Base-by-base conservation (phyloP, 2,329 filamentous ascomycete genomes). In the Chaetothyriales sp. region DNA sequence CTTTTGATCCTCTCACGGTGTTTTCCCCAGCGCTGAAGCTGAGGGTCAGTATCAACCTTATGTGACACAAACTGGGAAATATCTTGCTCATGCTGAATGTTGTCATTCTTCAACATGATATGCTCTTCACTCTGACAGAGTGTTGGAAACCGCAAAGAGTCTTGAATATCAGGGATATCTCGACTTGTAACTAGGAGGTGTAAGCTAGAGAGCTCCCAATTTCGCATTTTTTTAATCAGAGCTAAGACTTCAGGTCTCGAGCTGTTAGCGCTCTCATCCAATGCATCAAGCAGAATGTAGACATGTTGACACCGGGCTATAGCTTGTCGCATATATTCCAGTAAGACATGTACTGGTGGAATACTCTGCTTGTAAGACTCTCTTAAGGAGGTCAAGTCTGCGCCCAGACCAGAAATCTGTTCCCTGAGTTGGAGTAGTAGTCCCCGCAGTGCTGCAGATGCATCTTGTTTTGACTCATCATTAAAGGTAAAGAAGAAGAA, bases 401-500 rank as follows among this genome's bases (percentile, higher is more conserved):
- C 45, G 18, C 56, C 50, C 5, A 58, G 46, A 8, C 49, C 56
- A 43, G 46, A 15, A 5, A 55, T 40, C 51, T 44, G 44, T 15
- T 47, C 45, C 28, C 57, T 61, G 8, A 65, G 53, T 45, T 65
- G 62, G n/a, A 63, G 51, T 7, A 64, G 29, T 13, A 64, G 49
- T 3, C 62, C 51, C 28, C 60, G 56, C 51, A 64, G 15, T 59
- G 64, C 61, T 7, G 47, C 56, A 4, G 40, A 44, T 1, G 4
- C 51, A 19, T 61, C 58, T 50, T 55, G 57, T 48, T 64, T 64
- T 2, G 54, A 44, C n/a, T 59, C 44, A 8, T 65, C 62, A 2
- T n/a, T 56, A 40, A 65, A 65, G 5, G 55, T 55, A 51, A 60
- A 61, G 47, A 57, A 61, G 40, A 60, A 61, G 43, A 58, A 61